phyloP scores from a whole-genome alignment of 768 basidiomycete genomes.

The Pulveroboletus ravenelii region DNA sequence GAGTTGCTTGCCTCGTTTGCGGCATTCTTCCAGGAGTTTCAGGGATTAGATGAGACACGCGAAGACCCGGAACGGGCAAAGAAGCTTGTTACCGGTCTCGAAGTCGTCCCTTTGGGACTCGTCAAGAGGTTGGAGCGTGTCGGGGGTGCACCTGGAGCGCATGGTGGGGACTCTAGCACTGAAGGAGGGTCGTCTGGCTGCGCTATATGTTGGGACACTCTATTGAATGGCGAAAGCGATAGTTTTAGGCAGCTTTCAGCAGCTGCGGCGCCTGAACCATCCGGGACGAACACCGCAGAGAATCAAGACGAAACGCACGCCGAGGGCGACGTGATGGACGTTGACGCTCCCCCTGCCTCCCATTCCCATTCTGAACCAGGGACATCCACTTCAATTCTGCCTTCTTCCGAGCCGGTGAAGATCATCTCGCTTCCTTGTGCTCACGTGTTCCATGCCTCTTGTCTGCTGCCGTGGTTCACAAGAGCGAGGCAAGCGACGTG shows the following conservation, averaged over 20 bases:
- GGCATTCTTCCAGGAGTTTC: conserved; percentile 27
- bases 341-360: conserved; percentile 15
- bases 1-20: conserved; percentile 25
- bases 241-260: conserved; percentile 18
- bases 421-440: conserved; percentile 74
- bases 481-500: conserved; percentile 76
- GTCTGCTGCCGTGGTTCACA: conserved; percentile 80
- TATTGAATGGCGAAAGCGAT: conserved; percentile 47
- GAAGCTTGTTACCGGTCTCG: conserved; percentile 57
- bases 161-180: conserved; percentile 27
- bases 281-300: not conserved
- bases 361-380: conserved; percentile 10
- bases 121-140: conserved; percentile 58
- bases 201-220: conserved; percentile 72
- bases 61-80: conserved; percentile 69
- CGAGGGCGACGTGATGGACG: conserved; percentile 13
- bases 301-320: conserved; percentile 5
- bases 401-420: conserved; percentile 29
- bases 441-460: conserved; percentile 76
- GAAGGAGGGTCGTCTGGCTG: conserved; percentile 44
- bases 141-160: conserved; percentile 34
- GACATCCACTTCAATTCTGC: conserved; percentile 3
- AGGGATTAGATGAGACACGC: conserved; percentile 31
- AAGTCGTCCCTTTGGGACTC: conserved; percentile 62
- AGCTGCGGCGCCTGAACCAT: conserved; percentile 1